Percentiles rank a stretch among this genome's conserved stretches.
Evolutionary conservation across 495 filamentous ascomycete genomes (phyloP).

Genomic region (Talaromyces wortmannii): DNA sequence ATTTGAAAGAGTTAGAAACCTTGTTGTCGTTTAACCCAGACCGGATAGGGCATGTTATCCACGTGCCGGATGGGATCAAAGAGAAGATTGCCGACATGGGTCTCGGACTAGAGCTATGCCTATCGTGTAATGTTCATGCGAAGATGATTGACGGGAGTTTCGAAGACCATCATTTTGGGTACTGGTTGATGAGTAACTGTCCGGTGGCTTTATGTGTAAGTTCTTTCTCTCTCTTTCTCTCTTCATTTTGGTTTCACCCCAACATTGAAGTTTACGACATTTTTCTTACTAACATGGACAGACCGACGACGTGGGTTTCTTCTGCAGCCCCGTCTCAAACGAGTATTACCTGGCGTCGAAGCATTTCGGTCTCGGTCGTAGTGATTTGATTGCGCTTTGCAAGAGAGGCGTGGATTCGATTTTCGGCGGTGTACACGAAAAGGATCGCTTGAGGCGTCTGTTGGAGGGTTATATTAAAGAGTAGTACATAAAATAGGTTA

Average conservation of each 20-base stretch:
- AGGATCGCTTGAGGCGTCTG: slow-evolving; percentile 44
- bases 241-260: neutral
- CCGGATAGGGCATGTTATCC: slow-evolving; percentile 73
- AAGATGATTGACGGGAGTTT: slow-evolving; percentile 65
- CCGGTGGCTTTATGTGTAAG: slow-evolving; percentile 54
- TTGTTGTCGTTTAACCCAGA: slow-evolving; percentile 62
- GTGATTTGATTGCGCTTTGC: slow-evolving; percentile 50
- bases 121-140: slow-evolving; percentile 76
- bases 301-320: slow-evolving; percentile 87
- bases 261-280: neutral
- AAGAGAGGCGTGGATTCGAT: slow-evolving; percentile 52
- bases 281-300: slow-evolving; percentile 16
- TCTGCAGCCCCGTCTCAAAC: slow-evolving; percentile 70
- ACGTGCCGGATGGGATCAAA: slow-evolving; percentile 53
- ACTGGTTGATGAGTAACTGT: slow-evolving; percentile 47
- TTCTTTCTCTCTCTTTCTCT: slow-evolving; percentile 14
- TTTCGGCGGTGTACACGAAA: slow-evolving; percentile 58
- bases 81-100: slow-evolving; percentile 42
- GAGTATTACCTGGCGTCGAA: slow-evolving; percentile 69
- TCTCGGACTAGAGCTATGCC: slow-evolving; percentile 67
- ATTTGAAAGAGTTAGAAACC: slow-evolving; percentile 46
- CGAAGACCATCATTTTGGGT: slow-evolving; percentile 66
- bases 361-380: slow-evolving; percentile 54
- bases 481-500: too few relatives aligned
- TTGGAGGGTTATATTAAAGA: slow-evolving; percentile 17